Conservation (phyloP, 2,329 filamentous ascomycete species). For the Nemania sp. region DNA sequence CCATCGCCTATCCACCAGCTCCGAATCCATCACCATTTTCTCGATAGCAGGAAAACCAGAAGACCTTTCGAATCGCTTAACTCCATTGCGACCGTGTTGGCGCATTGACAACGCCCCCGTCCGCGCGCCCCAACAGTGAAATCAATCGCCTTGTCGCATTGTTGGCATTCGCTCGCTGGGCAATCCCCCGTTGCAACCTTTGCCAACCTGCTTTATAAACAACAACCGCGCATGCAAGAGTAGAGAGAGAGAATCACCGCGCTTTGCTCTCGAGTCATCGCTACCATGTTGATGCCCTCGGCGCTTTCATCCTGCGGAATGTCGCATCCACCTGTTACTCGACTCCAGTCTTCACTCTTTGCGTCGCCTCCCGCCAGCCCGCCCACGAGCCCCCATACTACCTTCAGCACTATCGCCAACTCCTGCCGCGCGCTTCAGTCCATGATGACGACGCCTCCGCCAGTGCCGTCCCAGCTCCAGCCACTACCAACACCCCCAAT, state of each 20-base stretch:
- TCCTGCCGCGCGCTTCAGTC: conserved; percentile 66
- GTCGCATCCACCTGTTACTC: conserved; percentile 51
- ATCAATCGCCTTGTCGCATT: conserved; percentile 19
- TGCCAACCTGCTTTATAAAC: conserved; percentile 4
- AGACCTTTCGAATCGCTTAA: not conserved
- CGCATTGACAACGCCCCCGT: conserved; percentile 8
- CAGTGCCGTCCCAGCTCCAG: conserved; percentile 42
- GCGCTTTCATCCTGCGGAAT: conserved; percentile 59
- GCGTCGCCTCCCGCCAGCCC: conserved; percentile 64
- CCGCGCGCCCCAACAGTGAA: not conserved
- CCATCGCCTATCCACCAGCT: not conserved
- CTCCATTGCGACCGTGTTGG: not conserved
- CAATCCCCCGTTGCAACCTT: not conserved
- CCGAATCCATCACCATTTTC: not conserved
- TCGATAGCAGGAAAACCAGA: not conserved
- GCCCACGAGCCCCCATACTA: conserved; percentile 51
- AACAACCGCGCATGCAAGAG: conserved; percentile 3
- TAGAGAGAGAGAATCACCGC: conserved; percentile 3
- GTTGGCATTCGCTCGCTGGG: conserved; percentile 4
- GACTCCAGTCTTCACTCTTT: conserved; percentile 55
- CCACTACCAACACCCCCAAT: conserved; percentile 60
- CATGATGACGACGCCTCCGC: conserved; percentile 53
- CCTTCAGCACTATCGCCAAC: conserved; percentile 60
- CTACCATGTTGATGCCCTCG: conserved; percentile 62
- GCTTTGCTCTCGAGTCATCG: not conserved